Base-by-base conservation (phyloP, 202 grass and related monocot species). In the Dendrocalamus latiflorus region DNA sequence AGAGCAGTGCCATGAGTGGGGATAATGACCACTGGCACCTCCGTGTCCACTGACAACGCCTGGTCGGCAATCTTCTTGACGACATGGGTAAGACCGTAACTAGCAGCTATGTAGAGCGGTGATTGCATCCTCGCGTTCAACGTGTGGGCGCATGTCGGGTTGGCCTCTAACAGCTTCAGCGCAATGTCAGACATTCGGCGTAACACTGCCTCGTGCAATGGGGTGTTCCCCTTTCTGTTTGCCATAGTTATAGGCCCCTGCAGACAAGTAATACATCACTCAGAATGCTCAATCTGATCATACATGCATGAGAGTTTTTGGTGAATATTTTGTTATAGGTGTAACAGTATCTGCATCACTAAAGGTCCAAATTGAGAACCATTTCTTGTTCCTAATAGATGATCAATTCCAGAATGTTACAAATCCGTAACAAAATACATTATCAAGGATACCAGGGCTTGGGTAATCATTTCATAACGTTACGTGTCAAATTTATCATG, bases 161-260 rank as follows among this genome's bases (percentile, higher is more conserved):
- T 74, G 41, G 60, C 82, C n/a, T 85, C 26, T 42, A 89, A 33
- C 66, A 89, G 50, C 61, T 39, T 76, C 6, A 81, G 44, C 5
- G 87, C 87, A 43, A 77, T 42, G 17, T 85, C 50, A 4, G 58
- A 70, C 28, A 63, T 81, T 17, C 70, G 51, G 30, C 57, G 22
- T 16, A 60, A 33, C 43, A 89, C 70, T 6, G 89, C 85, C n/a
- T 81, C 64, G 44, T 91, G 89, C 69, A 91, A 57, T 2, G 76
- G 68, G 68, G 75, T 87, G 59, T 91, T 81, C 12, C 81, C 84
- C 44, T 26, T 0, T 47, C 26, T 48, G 21, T 70, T 26, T 26
- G 5, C 12, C 6, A 47, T 48, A 45, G 1, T 45, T 45, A 69
- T 14, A 14, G 39, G 20, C 0, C 39, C 66, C 41, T 69, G 66